A percentile compares a stretch with the other conserved stretches of the same genome.
phyloP scores from a whole-genome alignment of 371 early-diverging fungal genomes.

The Smittium culicis region DNA sequence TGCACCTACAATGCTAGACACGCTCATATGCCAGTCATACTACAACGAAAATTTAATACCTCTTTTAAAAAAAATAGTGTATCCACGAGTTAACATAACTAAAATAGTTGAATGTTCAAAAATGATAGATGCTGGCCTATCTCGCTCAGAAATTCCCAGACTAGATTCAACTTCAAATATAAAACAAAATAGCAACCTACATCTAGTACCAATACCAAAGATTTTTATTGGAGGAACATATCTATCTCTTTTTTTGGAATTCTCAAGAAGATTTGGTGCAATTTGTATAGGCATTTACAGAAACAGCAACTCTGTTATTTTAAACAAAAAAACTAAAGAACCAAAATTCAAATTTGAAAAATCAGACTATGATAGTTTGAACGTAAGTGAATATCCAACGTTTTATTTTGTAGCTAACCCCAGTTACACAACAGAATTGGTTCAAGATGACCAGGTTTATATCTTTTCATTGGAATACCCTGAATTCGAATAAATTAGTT shows the following conservation, averaged over 20 bases:
- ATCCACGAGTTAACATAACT: constrained; percentile 27
- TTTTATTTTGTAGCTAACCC: not conserved
- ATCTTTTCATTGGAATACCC: not conserved
- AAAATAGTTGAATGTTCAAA: constrained; percentile 26
- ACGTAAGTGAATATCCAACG: not conserved
- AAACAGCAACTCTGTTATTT: constrained; percentile 12
- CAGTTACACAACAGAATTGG: not conserved
- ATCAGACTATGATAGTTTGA: not conserved
- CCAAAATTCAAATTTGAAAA: not conserved
- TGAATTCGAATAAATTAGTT: too few species aligned
- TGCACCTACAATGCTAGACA: constrained; percentile 46
- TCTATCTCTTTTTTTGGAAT: constrained; percentile 26
- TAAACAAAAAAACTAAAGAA: not conserved
- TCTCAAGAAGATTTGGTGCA: constrained; percentile 27
- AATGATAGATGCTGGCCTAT: constrained; percentile 21
- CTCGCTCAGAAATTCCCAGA: constrained; percentile 11
- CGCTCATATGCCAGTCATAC: constrained; percentile 46
- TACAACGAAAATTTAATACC: constrained; percentile 41
- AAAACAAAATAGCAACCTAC: constrained; percentile 23
- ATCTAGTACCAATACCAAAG: constrained; percentile 26
- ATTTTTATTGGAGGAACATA: constrained; percentile 28
- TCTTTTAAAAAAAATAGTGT: constrained; percentile 36
- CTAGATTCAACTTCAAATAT: constrained; percentile 8
- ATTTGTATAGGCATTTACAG: constrained; percentile 44
- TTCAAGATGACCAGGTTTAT: not conserved